Conservation (phyloP, 306 rosid genomes). For the peach (Prunus persica) region DNA sequence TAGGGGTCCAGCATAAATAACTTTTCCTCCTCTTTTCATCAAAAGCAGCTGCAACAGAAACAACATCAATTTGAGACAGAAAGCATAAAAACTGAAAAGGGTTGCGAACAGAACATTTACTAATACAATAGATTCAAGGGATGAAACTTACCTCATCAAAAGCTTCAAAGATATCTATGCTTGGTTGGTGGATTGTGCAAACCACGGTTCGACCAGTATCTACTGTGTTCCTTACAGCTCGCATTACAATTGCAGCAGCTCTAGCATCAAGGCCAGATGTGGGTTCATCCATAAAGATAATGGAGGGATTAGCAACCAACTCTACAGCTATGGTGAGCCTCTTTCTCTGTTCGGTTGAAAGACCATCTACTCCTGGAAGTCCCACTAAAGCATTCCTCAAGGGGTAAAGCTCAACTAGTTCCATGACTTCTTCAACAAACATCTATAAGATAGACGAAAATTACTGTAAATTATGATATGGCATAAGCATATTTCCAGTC, state of each 20-base stretch:
- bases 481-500: not conserved
- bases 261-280: constrained; percentile 47
- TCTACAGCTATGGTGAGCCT: constrained; percentile 49
- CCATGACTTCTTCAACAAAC: constrained; percentile 52
- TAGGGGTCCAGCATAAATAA: constrained; percentile 36
- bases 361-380: constrained; percentile 46
- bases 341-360: constrained; percentile 46
- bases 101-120: not conserved
- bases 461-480: not conserved
- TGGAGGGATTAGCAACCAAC: constrained; percentile 48
- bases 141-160: constrained; percentile 38
- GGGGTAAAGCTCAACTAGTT: constrained; percentile 36
- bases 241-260: constrained; percentile 49
- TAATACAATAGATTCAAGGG: too few species aligned
- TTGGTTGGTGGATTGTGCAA: constrained; percentile 52
- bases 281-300: constrained; percentile 49
- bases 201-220: constrained; percentile 49
- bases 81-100: not conserved
- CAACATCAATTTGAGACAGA: not conserved
- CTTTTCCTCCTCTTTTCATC: constrained; percentile 46
- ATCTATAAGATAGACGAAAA: constrained; percentile 16
- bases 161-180: constrained; percentile 46
- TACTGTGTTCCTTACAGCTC: constrained; percentile 42
- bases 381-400: constrained; percentile 40
- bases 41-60: constrained; percentile 27